Percentiles rank a stretch among this genome's conserved stretches.
phyloP scores from a whole-genome alignment of 108 stramenopile species.

The Cyclotella sp. region DNA sequence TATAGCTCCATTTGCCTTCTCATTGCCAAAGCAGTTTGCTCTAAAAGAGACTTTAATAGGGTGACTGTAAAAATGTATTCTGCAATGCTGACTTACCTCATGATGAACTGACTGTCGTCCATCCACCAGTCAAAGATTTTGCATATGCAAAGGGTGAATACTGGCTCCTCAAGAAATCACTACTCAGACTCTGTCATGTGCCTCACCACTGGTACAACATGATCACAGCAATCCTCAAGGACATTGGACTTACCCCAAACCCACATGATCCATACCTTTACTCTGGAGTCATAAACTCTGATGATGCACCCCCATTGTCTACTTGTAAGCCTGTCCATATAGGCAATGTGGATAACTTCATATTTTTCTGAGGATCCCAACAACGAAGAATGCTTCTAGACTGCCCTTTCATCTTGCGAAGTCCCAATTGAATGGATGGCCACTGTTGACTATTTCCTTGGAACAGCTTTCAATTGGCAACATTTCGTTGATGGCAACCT shows the following conservation, averaged over 20 bases:
- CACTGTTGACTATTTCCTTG: constrained; percentile 20
- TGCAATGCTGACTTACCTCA: constrained; percentile 16
- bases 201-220: constrained; percentile 38
- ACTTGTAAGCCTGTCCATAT: neutral
- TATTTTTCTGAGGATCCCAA: constrained; percentile 8
- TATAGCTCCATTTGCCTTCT: constrained; percentile 7
- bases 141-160: neutral
- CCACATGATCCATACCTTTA: constrained; percentile 12
- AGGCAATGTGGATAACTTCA: constrained; percentile 22
- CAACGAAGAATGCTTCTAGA: too few relatives aligned
- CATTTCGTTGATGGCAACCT: neutral
- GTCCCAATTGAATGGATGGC: constrained; percentile 14
- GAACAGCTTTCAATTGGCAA: constrained; percentile 12
- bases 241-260: neutral
- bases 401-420: too few relatives aligned
- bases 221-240: neutral
- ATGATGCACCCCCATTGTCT: neutral
- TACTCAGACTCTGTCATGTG: constrained; percentile 12
- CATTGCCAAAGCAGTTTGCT: constrained; percentile 2
- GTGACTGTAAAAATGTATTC: constrained; percentile 38
- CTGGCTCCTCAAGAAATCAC: constrained; percentile 16
- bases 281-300: neutral
- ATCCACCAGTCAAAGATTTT: neutral
- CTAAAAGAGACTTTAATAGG: constrained; percentile 18
- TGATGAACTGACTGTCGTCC: constrained; percentile 8